Evolutionary conservation across 1,284 basidiomycete species (phyloP).

Genomic region (Boletus sp.): DNA sequence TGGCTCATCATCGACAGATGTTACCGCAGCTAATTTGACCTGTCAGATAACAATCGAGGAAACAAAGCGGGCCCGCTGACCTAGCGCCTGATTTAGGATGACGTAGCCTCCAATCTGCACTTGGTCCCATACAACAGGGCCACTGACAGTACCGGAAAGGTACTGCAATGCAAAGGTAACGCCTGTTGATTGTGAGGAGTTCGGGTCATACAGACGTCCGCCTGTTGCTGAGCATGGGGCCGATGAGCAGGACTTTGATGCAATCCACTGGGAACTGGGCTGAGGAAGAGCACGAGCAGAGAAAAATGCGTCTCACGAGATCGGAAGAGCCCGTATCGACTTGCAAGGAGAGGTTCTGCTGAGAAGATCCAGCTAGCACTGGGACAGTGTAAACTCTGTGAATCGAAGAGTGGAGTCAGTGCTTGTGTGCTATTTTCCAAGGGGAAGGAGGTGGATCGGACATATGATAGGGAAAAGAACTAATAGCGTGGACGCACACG

Average conservation of each 20-base stretch:
- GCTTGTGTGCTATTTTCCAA: not conserved
- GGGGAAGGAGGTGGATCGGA: not conserved
- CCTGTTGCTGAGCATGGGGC: constrained; percentile 48
- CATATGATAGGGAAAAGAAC: not conserved
- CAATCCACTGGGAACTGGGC: constrained; percentile 57
- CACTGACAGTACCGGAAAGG: constrained; percentile 57
- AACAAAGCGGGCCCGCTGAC: constrained; percentile 40
- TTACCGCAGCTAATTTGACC: constrained; percentile 54
- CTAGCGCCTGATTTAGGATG: constrained; percentile 63
- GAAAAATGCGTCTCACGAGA: constrained; percentile 50
- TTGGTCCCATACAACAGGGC: constrained; percentile 69
- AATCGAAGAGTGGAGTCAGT: constrained; percentile 1
- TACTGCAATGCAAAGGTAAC: constrained; percentile 55
- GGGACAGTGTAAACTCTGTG: constrained; percentile 64
- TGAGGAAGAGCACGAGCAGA: constrained; percentile 5
- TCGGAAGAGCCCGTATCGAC: constrained; percentile 80
- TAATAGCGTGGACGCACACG: constrained; percentile 47
- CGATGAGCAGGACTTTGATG: constrained; percentile 57
- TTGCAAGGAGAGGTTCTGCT: constrained; percentile 60
- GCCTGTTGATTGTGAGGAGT: constrained; percentile 46
- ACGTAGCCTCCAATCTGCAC: constrained; percentile 60
- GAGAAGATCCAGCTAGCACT: constrained; percentile 51
- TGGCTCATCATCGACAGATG: constrained; percentile 54
- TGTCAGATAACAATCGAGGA: constrained; percentile 10
- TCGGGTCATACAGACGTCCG: constrained; percentile 56